Base-by-base conservation (phyloP, 257 asterid genomes). In the Rauvolfia tetraphylla region DNA sequence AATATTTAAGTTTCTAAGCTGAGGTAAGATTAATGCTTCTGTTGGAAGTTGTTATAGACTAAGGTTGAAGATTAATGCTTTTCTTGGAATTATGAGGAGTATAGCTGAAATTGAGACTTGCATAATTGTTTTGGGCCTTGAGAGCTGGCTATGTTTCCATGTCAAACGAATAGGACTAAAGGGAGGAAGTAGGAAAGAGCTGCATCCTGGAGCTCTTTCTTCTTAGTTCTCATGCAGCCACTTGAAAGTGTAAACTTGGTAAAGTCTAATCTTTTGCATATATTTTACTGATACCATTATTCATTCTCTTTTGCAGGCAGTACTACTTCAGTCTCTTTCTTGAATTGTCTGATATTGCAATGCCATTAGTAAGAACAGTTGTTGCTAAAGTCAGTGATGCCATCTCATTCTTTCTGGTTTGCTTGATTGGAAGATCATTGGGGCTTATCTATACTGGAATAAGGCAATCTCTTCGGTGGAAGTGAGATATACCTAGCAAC, bases 381-480 rank as follows among this genome's bases (percentile, higher is more conserved):
- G 79, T 88, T 71, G 87, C 91, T 68, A 91, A 86, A 86, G 81
- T 87, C 81, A 91, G 96, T 68, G 97, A 93, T 73, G 98, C 94
- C 75, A 88, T 90, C 77, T 90, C 99, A 5, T 95, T 95, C 85
- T 91, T 95, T 85, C 89, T 95, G 25, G 93, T 93, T 79, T 78
- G 85, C 81, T 84, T 95, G 89, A 93, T 95, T 33, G 98, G 99
- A 71, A 87, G 96, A 87, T 95, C 97, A 33, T 76, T 95, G 89
- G 99, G 98, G 65, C 91, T 95, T 62, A 93, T 95, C 78, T 91
- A 90, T 79, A 89, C 97, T 39, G 98, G 98, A 73, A 95, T 95
- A 77, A 88, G 98, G 78, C 94, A 93, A 83, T 91, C 97, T 83
- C 81, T 95, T 76, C 85, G 89, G 23, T 88, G 95, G 86, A 90